A percentile compares a stretch with the other conserved stretches of the same genome.
These are phyloP conservation scores for Colletotrichum spinosum DNA, from an alignment of 2,329 filamentous ascomycete species.

Conservation along the genomic window DNA sequence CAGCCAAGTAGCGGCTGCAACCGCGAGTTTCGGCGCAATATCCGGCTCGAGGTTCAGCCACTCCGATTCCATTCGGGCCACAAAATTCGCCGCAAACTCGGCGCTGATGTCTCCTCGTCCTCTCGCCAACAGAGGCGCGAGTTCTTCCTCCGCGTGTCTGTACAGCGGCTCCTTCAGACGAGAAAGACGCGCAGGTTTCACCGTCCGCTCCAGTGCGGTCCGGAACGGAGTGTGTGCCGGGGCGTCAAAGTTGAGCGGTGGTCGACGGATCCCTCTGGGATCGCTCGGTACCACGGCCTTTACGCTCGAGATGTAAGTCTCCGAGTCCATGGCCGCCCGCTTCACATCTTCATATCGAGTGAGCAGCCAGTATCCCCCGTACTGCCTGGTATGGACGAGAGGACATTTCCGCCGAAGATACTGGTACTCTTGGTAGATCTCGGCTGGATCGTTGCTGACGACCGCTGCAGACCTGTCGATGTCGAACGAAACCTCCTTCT, in stretches of 20 bases:
- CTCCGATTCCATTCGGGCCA: slow-evolving; percentile 39
- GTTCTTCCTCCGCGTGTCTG: slow-evolving; percentile 35
- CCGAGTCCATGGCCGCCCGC: slow-evolving; percentile 37
- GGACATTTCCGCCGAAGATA: slow-evolving; percentile 38
- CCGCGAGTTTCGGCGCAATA: slow-evolving; percentile 36
- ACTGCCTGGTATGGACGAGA: slow-evolving; percentile 37
- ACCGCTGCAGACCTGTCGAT: slow-evolving; percentile 39
- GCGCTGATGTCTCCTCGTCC: slow-evolving; percentile 38
- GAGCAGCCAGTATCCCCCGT: slow-evolving; percentile 40
- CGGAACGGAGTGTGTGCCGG: slow-evolving; percentile 40
- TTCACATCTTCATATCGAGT: slow-evolving; percentile 41
- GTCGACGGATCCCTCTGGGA: slow-evolving; percentile 37
- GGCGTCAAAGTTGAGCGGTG: slow-evolving; percentile 40
- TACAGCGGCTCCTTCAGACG: slow-evolving; percentile 33
- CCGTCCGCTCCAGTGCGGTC: slow-evolving; percentile 38
- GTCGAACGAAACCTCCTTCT: slow-evolving; percentile 4
- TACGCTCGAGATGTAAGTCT: slow-evolving; percentile 37
- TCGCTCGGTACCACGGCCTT: slow-evolving; percentile 38
- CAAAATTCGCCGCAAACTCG: slow-evolving; percentile 38
- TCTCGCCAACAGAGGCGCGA: slow-evolving; percentile 23
- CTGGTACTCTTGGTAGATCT: slow-evolving; percentile 39
- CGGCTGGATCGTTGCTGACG: slow-evolving; percentile 36
- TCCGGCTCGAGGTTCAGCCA: slow-evolving; percentile 40
- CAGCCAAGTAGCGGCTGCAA: slow-evolving; percentile 37
- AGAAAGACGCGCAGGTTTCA: slow-evolving; percentile 37